phyloP scores from a whole-genome alignment of 2,329 filamentous ascomycete genomes.

The Botrytis deweyae region DNA sequence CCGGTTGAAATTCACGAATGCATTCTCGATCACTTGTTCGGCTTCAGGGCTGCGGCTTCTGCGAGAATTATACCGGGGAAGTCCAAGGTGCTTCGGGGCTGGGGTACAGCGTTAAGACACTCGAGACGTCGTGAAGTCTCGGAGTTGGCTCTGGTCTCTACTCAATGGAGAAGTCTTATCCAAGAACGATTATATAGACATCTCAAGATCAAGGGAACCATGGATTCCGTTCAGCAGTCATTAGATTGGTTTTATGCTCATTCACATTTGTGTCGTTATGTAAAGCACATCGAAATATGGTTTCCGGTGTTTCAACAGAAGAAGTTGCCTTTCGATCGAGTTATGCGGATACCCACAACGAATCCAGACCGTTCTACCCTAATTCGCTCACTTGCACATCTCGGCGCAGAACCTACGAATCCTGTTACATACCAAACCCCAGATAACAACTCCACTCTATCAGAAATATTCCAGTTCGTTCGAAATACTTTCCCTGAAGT shows the following conservation, averaged over 20 bases:
- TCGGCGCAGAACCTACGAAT: constrained; percentile 44
- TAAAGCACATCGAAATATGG: constrained; percentile 75
- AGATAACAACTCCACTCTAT: constrained; percentile 65
- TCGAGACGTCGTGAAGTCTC: constrained; percentile 67
- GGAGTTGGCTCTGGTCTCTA: constrained; percentile 61
- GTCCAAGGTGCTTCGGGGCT: constrained; percentile 53
- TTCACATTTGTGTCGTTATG: constrained; percentile 59
- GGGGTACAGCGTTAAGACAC: constrained; percentile 65
- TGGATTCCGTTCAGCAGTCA: constrained; percentile 59
- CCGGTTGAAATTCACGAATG: constrained; percentile 71
- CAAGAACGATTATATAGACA: constrained; percentile 73
- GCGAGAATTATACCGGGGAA: constrained; percentile 55
- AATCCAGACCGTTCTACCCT: constrained; percentile 33
- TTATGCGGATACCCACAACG: constrained; percentile 32
- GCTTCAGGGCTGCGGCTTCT: constrained; percentile 63
- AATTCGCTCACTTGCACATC: constrained; percentile 39
- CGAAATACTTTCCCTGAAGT: constrained; percentile 55
- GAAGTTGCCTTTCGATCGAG: constrained; percentile 33
- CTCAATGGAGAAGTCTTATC: constrained; percentile 64
- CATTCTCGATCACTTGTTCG: constrained; percentile 70
- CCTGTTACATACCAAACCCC: constrained; percentile 59
- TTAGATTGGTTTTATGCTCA: constrained; percentile 59
- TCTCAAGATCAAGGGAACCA: constrained; percentile 71
- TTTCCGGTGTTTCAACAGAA: constrained; percentile 64
- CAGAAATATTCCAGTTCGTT: constrained; percentile 68